A percentile compares a stretch with the other conserved stretches of the same genome.
These are phyloP conservation scores for Craspedostauros australis DNA, from an alignment of 108 stramenopile genomes.

Conservation along the genomic window DNA sequence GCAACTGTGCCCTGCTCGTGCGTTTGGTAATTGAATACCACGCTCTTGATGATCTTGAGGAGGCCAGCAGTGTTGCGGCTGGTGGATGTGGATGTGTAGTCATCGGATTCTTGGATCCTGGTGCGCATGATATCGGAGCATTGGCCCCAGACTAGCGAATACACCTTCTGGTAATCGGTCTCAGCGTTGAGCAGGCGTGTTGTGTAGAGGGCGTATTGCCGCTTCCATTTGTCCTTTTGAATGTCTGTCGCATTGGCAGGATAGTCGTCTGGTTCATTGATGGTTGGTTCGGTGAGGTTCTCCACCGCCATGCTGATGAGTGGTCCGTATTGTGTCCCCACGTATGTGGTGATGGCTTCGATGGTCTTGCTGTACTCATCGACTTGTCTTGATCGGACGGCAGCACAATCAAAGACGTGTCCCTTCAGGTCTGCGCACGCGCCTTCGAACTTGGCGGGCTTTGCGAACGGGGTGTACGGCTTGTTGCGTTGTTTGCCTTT, in stretches of 20 bases:
- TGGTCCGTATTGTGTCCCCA: neutral
- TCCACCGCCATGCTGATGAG: neutral
- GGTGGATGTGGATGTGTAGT: neutral
- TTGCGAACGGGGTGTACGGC: too few species aligned
- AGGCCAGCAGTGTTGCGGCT: conserved; percentile 7
- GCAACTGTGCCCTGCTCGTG: conserved; percentile 6
- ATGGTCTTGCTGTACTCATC: conserved; percentile 3
- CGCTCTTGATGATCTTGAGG: conserved; percentile 5
- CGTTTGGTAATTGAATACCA: neutral
- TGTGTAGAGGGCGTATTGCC: neutral
- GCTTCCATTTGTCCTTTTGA: neutral
- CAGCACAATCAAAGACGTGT: too few species aligned
- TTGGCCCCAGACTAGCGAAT: conserved; percentile 14
- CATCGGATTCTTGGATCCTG: neutral
- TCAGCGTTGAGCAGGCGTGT: neutral
- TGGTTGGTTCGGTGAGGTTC: neutral
- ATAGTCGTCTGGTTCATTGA: neutral
- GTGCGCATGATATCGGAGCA: conserved; percentile 10
- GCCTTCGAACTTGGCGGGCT: too few species aligned
- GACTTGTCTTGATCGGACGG: too few species aligned
- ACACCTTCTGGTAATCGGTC: neutral
- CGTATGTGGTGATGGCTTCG: neutral
- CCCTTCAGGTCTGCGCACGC: too few species aligned
- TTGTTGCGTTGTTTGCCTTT: too few species aligned
- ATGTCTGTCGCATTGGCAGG: neutral